Evolutionary conservation across 1,284 basidiomycete genomes (phyloP).

Genomic region (Cerrena zonata): DNA sequence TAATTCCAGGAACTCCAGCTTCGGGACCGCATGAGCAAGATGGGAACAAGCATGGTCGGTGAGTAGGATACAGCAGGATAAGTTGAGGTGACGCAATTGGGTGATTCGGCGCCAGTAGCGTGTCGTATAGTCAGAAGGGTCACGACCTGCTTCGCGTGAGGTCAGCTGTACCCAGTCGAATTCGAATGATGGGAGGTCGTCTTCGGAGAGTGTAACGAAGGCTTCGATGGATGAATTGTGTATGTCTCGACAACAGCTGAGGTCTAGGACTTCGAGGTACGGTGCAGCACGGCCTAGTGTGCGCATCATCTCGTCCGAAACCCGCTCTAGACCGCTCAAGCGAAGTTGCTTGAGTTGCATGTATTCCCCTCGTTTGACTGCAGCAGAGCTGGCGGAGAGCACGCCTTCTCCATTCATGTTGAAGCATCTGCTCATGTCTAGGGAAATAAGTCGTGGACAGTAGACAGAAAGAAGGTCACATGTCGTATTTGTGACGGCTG

Average conservation of each 20-base stretch:
- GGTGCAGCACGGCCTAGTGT: conserved; percentile 60
- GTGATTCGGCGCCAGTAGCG: conserved; percentile 62
- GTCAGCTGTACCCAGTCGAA: conserved; percentile 46
- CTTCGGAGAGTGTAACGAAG: conserved; percentile 55
- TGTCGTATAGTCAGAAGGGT: conserved; percentile 39
- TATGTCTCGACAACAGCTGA: conserved; percentile 66
- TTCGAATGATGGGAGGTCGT: conserved; percentile 14
- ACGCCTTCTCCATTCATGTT: conserved; percentile 66
- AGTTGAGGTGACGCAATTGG: conserved; percentile 66
- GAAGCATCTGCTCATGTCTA: conserved; percentile 73
- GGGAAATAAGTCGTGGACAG: conserved; percentile 48
- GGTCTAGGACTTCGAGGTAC: conserved; percentile 75
- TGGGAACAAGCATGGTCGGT: conserved; percentile 71
- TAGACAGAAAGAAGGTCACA: conserved; percentile 58
- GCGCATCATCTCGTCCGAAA: conserved; percentile 55
- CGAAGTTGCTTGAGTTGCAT: conserved; percentile 55
- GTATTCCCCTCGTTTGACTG: conserved; percentile 39
- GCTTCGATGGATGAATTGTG: conserved; percentile 72
- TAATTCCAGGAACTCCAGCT: conserved; percentile 77
- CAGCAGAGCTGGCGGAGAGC: conserved; percentile 35
- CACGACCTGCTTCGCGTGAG: conserved; percentile 60
- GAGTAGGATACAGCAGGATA: conserved; percentile 72
- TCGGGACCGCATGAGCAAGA: conserved; percentile 67
- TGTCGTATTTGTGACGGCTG: conserved; percentile 66
- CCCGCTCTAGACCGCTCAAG: conserved; percentile 57